A percentile compares a stretch with the other conserved stretches of the same genome.
Evolutionary conservation across 257 asterid genomes (phyloP).

Genomic region (Agastache rugosa): DNA sequence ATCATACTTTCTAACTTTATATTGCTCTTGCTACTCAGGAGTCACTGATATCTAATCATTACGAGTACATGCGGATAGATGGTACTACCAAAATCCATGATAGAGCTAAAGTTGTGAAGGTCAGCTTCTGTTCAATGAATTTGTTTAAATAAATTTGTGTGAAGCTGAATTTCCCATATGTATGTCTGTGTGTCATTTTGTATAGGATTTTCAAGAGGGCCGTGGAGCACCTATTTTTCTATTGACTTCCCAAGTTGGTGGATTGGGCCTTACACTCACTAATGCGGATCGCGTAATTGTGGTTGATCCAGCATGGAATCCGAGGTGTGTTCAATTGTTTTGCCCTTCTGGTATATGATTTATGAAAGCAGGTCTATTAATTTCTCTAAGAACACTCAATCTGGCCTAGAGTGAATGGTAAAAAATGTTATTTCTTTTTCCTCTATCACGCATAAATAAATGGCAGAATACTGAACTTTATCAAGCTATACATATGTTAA

Average conservation of each 20-base stretch:
- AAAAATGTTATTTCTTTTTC: neutral
- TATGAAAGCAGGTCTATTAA: constrained; percentile 1
- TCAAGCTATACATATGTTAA: neutral
- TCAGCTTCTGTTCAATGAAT: constrained; percentile 42
- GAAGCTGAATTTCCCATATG: constrained; percentile 23
- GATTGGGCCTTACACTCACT: constrained; percentile 95
- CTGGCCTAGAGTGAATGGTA: constrained; percentile 6
- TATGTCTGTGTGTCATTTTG: constrained; percentile 23
- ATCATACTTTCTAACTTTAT: constrained; percentile 23
- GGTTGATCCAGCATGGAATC: constrained; percentile 99
- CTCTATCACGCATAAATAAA: neutral
- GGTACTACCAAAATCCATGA: constrained; percentile 84
- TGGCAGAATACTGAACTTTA: constrained; percentile 21
- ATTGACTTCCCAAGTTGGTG: constrained; percentile 96
- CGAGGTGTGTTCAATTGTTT: constrained; percentile 56
- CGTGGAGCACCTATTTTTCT: constrained; percentile 80
- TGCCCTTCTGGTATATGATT: constrained; percentile 10
- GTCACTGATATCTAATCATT: constrained; percentile 59
- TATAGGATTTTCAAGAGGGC: constrained; percentile 93
- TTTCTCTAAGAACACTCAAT: constrained; percentile 11
- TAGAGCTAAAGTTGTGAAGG: constrained; percentile 82
- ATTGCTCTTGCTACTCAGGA: constrained; percentile 51
- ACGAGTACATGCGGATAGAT: constrained; percentile 80
- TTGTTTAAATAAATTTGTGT: neutral
- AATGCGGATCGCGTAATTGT: constrained; percentile 97